Base-by-base conservation (phyloP, 2,329 filamentous ascomycete genomes). In the Cladophialophora immunda region DNA sequence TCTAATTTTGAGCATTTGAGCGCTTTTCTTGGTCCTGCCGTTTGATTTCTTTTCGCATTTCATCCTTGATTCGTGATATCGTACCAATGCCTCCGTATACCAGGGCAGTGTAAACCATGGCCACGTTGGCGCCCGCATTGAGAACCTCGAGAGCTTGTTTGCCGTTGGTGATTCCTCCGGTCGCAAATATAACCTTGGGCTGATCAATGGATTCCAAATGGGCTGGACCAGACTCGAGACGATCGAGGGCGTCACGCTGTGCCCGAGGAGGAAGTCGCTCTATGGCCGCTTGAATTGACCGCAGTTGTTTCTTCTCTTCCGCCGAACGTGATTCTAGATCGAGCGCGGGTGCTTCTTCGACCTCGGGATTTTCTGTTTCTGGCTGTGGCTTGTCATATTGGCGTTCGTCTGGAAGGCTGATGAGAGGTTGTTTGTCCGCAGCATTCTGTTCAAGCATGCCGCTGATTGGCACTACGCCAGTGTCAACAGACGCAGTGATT, bases 101-200 rank as follows among this genome's bases (percentile, higher is more conserved):
- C 72, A 91, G 78, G 4, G 87, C 91, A 0, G 95, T 99, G 78
- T 98, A 98, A 60, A 97, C 85, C 88, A 97, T 95, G 1, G 93
- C 93, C 15, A 96, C 89, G 73, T 90, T 94, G 0, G 95, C 95
- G 8, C 95, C 95, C 0, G 94, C 93, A 72, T 96, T 92, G 57
- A 98, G 83, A 6, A 94, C 87, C 79, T 92, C 85, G 15, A 92
- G 81, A 8, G 93, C 96, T 80, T 98, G 90, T 70, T 90, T 85
- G 4, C 95, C 95, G 71, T 90, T 94, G 1, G 91, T 95, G 75
- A 99, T 94, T 19, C 95, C 95, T 0, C 95, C 95, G 0, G 93
- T 95, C 0, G 94, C 94, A 76, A 98, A 98, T 68, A 99, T 91
- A 60, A 93, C 89, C 80, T 97, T 97, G 54, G 74, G 75, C 27